Evolutionary conservation across 1,284 basidiomycete genomes (phyloP).

Genomic region (Gymnopus androsaceus): DNA sequence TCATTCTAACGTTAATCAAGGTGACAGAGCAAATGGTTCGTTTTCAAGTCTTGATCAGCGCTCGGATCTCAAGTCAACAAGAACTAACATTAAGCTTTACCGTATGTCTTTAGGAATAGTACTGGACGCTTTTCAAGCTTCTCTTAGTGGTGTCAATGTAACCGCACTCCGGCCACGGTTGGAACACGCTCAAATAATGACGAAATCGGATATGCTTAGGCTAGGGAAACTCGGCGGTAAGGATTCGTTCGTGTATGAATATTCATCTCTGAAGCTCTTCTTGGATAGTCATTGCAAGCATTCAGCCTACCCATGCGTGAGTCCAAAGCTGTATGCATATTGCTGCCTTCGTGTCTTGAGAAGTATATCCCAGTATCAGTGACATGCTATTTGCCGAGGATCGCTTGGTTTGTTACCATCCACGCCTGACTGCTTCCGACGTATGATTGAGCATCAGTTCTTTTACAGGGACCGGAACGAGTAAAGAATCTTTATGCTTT

Average conservation of each 20-base stretch:
- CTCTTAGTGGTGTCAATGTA: slow-evolving; percentile 59
- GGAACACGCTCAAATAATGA: slow-evolving; percentile 89
- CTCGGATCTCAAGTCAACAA: no score
- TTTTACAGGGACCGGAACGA: slow-evolving; percentile 82
- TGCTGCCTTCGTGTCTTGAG: no score
- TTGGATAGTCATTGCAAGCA: slow-evolving; percentile 67
- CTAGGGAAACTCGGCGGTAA: slow-evolving; percentile 77
- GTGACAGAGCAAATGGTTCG: slow-evolving; percentile 86
- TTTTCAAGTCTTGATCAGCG: no score
- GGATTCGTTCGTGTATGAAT: slow-evolving; percentile 19
- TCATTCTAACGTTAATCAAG: slow-evolving; percentile 91
- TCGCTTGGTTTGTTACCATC: slow-evolving; percentile 50
- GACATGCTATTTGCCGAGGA: slow-evolving; percentile 92
- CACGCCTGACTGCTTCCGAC: background rate
- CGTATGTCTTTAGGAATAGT: no score
- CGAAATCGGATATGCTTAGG: slow-evolving; percentile 68
- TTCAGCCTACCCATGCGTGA: slow-evolving; percentile 89
- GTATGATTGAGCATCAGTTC: slow-evolving; percentile 1
- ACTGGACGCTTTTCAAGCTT: slow-evolving; percentile 78
- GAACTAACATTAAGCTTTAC: no score
- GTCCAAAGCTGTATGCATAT: no score
- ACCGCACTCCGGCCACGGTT: slow-evolving; percentile 75
- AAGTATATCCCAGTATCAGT: slow-evolving; percentile 50
- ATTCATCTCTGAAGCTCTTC: slow-evolving; percentile 4
- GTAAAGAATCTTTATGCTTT: slow-evolving; percentile 88